phyloP scores from a whole-genome alignment of 345 rosid species.

The Arabidopsis suecica region DNA sequence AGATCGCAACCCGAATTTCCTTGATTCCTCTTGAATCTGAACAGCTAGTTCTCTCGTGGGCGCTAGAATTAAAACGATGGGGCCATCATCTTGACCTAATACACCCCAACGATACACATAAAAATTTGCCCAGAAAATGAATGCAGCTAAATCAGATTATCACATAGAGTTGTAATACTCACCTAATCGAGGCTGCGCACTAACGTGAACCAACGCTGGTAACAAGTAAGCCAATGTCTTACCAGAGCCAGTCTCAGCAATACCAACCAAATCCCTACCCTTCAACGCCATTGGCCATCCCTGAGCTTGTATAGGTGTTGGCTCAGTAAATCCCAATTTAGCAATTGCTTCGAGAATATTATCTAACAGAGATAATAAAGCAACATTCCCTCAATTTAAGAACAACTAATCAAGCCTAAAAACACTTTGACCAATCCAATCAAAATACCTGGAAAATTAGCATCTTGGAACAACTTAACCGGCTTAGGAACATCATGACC shows the following conservation, averaged over 20 bases:
- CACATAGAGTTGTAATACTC: constrained; percentile 30
- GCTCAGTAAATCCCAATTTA: constrained; percentile 87
- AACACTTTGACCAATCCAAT: neutral
- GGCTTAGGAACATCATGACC: constrained; percentile 91
- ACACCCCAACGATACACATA: neutral
- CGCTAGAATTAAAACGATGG: constrained; percentile 80
- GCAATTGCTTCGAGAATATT: constrained; percentile 85
- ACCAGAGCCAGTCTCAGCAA: constrained; percentile 99
- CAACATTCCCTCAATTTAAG: neutral
- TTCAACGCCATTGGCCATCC: constrained; percentile 99
- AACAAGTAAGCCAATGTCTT: constrained; percentile 94
- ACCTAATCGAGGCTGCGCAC: constrained; percentile 93
- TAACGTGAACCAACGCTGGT: constrained; percentile 92
- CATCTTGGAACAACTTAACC: constrained; percentile 72
- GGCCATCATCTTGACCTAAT: constrained; percentile 86
- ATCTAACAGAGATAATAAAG: constrained; percentile 43
- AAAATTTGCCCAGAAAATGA: neutral
- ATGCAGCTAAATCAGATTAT: constrained; percentile 15
- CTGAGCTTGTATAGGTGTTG: constrained; percentile 93
- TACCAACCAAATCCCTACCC: constrained; percentile 92
- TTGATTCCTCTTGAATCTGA: constrained; percentile 91
- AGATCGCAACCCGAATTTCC: constrained; percentile 68
- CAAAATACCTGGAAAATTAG: constrained; percentile 79
- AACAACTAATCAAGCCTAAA: neutral
- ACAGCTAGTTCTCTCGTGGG: constrained; percentile 98